A percentile compares a stretch with the other conserved stretches of the same genome.
phyloP scores from a whole-genome alignment of 805 yeast genomes.

The Metschnikowia orientalis region DNA sequence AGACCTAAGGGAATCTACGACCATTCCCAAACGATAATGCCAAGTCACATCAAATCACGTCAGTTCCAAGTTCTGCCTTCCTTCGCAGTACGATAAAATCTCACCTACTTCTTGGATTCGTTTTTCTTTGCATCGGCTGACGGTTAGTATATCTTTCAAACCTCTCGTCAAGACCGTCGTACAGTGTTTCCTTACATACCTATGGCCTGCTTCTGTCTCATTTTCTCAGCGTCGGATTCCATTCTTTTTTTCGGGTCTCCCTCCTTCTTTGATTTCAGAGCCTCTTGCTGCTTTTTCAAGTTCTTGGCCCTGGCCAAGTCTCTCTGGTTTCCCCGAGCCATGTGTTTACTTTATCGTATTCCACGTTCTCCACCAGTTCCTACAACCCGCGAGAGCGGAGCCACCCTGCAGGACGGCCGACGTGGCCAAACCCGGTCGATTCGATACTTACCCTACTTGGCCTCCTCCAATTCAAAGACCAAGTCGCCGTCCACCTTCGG shows the following conservation, averaged over 20 bases:
- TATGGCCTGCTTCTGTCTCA: slow-evolving; percentile 83
- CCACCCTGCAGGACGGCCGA: too few species aligned
- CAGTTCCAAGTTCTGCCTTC: too few species aligned
- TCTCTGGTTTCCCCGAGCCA: slow-evolving; percentile 97
- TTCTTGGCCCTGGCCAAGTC: slow-evolving; percentile 90
- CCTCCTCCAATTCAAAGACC: slow-evolving; percentile 52
- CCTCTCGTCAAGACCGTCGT: too few species aligned
- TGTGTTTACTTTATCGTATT: slow-evolving; percentile 23
- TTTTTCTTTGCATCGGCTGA: slow-evolving; percentile 50
- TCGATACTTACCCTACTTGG: slow-evolving; percentile 27
- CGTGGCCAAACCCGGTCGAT: too few species aligned
- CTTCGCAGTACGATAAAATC: too few species aligned
- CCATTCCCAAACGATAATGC: too few species aligned
- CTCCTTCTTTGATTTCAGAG: slow-evolving; percentile 56
- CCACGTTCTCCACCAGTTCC: too few species aligned
- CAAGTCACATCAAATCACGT: too few species aligned
- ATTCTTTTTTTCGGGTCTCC: slow-evolving; percentile 85
- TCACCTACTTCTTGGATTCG: slow-evolving; percentile 16
- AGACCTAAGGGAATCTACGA: too few species aligned
- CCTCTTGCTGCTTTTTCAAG: slow-evolving; percentile 69
- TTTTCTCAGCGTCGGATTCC: slow-evolving; percentile 85
- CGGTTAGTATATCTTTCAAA: slow-evolving; percentile 1
- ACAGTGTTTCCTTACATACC: slow-evolving; percentile 44
- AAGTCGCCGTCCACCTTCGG: slow-evolving; percentile 55
- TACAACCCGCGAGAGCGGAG: too few species aligned